Conservation (phyloP, 495 filamentous ascomycete genomes). For the Evansstolkia leycettana region DNA sequence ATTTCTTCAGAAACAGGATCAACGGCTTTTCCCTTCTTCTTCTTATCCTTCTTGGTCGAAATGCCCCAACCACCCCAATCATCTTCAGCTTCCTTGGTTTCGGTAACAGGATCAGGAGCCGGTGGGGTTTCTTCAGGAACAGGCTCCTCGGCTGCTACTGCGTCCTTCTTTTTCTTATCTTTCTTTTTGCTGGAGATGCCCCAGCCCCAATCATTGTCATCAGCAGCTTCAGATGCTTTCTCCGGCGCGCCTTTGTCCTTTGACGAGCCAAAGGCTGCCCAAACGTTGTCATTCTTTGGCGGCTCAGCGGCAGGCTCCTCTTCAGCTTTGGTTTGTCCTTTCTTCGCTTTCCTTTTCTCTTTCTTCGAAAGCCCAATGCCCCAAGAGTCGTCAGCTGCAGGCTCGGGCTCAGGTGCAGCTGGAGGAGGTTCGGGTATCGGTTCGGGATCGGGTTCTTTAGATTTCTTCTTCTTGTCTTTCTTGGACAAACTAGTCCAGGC, state of each 20-base stretch:
- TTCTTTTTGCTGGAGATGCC: constrained; percentile 15
- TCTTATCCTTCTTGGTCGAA: constrained; percentile 35
- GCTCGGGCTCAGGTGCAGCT: constrained; percentile 2
- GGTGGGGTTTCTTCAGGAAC: constrained; percentile 9
- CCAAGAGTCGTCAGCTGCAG: constrained; percentile 4
- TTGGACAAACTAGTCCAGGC: too few species aligned
- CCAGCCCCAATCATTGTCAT: not conserved
- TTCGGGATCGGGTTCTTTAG: constrained; percentile 9
- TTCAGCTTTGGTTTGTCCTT: constrained; percentile 3
- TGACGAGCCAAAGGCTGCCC: too few species aligned
- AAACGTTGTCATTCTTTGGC: constrained; percentile 24
- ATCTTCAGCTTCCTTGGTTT: constrained; percentile 8
- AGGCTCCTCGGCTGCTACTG: constrained; percentile 8
- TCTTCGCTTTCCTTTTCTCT: too few species aligned
- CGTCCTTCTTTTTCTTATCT: constrained; percentile 22
- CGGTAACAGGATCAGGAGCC: constrained; percentile 6
- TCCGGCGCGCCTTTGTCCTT: too few species aligned
- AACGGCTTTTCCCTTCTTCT: constrained; percentile 23
- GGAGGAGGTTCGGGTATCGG: constrained; percentile 1
- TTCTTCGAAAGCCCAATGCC: too few species aligned
- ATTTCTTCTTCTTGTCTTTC: too few species aligned
- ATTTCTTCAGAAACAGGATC: constrained; percentile 3
- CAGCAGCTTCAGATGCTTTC: not conserved
- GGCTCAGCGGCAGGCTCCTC: too few species aligned
- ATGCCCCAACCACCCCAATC: constrained; percentile 25